Conservation (phyloP, 352 stramenopile species). For the Phytopythium kandeliae region DNA sequence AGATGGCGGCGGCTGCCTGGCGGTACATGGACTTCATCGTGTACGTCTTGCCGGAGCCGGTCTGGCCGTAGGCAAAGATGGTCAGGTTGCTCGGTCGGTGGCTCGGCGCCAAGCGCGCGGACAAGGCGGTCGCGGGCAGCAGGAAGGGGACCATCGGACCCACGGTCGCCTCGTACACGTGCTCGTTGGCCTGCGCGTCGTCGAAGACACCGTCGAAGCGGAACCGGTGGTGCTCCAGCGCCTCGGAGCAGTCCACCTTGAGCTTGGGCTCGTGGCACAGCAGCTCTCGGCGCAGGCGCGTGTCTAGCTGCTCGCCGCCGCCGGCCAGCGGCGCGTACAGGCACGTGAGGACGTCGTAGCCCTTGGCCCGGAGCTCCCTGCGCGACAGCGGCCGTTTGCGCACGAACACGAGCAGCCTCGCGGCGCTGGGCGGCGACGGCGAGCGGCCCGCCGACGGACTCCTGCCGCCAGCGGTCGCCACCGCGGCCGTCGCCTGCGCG, state of each 20-base stretch:
- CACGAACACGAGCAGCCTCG: constrained; percentile 54
- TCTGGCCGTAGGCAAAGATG: constrained; percentile 98
- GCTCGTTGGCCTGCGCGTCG: constrained; percentile 85
- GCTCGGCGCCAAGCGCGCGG: constrained; percentile 15
- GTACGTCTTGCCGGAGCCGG: constrained; percentile 91
- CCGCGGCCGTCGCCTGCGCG: constrained; percentile 11
- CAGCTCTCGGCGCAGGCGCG: constrained; percentile 30
- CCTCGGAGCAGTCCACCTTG: constrained; percentile 63
- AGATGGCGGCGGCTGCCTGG: constrained; percentile 54
- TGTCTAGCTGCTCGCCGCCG: constrained; percentile 3
- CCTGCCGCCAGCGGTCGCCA: too few relatives aligned
- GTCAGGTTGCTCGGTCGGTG: constrained; percentile 56
- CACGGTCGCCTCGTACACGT: constrained; percentile 84
- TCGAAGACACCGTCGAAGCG: constrained; percentile 88
- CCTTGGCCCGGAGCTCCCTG: constrained; percentile 62
- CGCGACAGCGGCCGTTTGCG: constrained; percentile 61
- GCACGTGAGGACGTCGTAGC: constrained; percentile 60
- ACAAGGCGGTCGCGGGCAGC: constrained; percentile 9
- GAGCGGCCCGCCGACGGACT: not conserved
- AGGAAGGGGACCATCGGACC: constrained; percentile 53
- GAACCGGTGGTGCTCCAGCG: constrained; percentile 68
- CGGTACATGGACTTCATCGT: constrained; percentile 89
- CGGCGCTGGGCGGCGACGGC: not conserved
- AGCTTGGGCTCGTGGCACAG: constrained; percentile 72
- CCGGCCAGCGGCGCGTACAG: constrained; percentile 13